Evolutionary conservation across 352 stramenopile species (phyloP), one percentile per base, ranked within the genome.

Genomic region (Globisporangium barbulae): DNA sequence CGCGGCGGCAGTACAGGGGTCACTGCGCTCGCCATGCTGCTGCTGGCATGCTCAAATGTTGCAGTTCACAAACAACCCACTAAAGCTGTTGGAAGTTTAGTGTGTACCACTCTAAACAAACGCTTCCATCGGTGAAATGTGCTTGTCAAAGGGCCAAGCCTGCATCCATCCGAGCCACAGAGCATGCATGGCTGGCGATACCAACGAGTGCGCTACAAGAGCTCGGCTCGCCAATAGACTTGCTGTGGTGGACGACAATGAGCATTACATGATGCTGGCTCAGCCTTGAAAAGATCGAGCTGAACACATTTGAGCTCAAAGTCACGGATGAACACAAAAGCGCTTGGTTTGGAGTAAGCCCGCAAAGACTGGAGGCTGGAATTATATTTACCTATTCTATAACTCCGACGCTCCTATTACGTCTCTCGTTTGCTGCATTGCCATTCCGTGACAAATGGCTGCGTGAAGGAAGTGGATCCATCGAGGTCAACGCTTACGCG

Each of bases 401-500:
- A 73, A 35, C 64, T 69, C 68, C 69, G 5, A 50, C 39, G 59
- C 61, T 64, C 63, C 70, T 61, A 75, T 64, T 64, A 75, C 70
- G 54, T 15, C 54, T 73, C 53, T 62, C 55, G 28, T 52, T 25
- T 58, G 42, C 42, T 48, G 19, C 33, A 48, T n/a, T 67, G 12
- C 19, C 30, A 65, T 47, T 68, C 61, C 41, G 61, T 47, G 35
- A 22, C 33, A 41, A 45, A 25, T 48, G 50, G 15, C 19, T 48
- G 37, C 25, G 28, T 47, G 49, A 52, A 44, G 44, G 62, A 21
- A 15, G 48, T 39, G 19, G 31, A 19, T 25, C 41, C 49, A 21
- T n/a, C 21, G 3, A 33, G 10, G 37, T 5, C 13, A 41, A 57
- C 67, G 59, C 73, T 91, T 91, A 94, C 53, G 81, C 82, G 49